Evolutionary conservation across 176 grass and related monocot genomes (phyloP).

Genomic region (Oryza glumipatula): DNA sequence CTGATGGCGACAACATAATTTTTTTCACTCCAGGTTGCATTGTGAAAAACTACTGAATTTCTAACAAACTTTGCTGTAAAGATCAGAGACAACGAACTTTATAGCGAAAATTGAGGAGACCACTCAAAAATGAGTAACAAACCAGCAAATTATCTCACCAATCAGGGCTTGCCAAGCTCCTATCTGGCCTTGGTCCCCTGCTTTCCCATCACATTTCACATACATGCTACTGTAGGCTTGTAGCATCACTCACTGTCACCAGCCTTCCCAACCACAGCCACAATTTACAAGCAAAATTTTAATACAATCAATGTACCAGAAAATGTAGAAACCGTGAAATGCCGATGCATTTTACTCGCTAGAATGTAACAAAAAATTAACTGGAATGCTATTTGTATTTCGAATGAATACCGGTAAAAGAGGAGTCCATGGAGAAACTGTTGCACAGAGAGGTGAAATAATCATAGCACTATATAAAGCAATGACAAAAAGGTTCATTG

Average conservation of each 20-base stretch:
- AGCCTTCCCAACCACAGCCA: slow-evolving; percentile 23
- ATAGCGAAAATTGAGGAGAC: neutral
- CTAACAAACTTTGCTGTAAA: neutral
- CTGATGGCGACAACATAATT: too few species aligned
- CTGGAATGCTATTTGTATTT: neutral
- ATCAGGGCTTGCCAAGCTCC: neutral
- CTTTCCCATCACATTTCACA: slow-evolving; percentile 23
- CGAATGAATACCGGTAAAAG: neutral
- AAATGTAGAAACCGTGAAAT: neutral
- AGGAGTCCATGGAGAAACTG: neutral
- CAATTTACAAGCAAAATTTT: slow-evolving; percentile 18
- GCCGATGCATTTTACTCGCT: neutral
- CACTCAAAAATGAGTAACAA: neutral
- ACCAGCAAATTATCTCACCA: slow-evolving; percentile 3
- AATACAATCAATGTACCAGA: slow-evolving; percentile 9
- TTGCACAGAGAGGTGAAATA: neutral
- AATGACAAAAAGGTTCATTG: neutral
- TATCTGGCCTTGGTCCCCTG: slow-evolving; percentile 15
- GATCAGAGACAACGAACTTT: neutral
- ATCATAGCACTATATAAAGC: neutral
- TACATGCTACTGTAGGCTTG: slow-evolving; percentile 1
- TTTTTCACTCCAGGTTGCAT: neutral
- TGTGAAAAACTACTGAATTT: neutral
- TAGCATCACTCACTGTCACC: slow-evolving; percentile 36
- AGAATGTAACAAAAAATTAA: neutral